Evolutionary conservation across 1,284 basidiomycete genomes (phyloP).

Genomic region (Ceratobasidium sp.): DNA sequence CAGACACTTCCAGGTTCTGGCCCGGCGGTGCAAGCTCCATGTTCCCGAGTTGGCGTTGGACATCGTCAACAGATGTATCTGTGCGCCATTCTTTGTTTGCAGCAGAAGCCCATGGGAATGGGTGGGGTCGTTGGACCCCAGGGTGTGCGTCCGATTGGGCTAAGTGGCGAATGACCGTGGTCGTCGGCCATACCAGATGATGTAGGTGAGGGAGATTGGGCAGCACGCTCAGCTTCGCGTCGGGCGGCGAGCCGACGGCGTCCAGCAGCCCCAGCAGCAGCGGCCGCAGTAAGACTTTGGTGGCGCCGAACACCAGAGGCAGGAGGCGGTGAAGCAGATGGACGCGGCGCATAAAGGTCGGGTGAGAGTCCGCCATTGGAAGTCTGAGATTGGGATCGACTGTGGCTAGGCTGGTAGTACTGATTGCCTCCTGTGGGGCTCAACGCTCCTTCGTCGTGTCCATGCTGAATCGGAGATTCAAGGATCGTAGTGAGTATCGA

Average conservation of each 20-base stretch:
- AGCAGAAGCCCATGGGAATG: not conserved
- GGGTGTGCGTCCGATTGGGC: conserved; percentile 29
- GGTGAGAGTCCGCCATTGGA: conserved; percentile 57
- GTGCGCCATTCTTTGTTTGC: conserved; percentile 44
- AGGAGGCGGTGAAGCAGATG: conserved; percentile 50
- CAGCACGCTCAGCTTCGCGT: conserved; percentile 23
- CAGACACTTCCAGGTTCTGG: conserved; percentile 34
- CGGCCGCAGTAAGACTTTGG: conserved; percentile 75
- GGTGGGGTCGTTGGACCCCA: conserved; percentile 26
- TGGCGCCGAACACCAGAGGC: conserved; percentile 74
- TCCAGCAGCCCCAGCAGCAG: conserved; percentile 52
- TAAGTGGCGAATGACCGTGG: conserved; percentile 36
- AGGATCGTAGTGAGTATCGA: conserved; percentile 36
- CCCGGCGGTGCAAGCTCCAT: conserved; percentile 40
- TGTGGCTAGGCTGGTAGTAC: conserved; percentile 51
- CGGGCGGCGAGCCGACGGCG: conserved; percentile 29
- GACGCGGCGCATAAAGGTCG: conserved; percentile 49
- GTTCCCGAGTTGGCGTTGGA: conserved; percentile 70
- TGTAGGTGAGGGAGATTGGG: conserved; percentile 51
- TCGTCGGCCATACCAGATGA: conserved; percentile 53
- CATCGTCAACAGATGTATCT: conserved; percentile 65
- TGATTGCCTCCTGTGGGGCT: conserved; percentile 58
- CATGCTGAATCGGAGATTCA: conserved; percentile 33
- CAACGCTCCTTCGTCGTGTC: conserved; percentile 50
- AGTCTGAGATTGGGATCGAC: conserved; percentile 63